Base-by-base conservation (phyloP, 2,329 filamentous ascomycete species). In the Orbilia blumenaviensis region DNA sequence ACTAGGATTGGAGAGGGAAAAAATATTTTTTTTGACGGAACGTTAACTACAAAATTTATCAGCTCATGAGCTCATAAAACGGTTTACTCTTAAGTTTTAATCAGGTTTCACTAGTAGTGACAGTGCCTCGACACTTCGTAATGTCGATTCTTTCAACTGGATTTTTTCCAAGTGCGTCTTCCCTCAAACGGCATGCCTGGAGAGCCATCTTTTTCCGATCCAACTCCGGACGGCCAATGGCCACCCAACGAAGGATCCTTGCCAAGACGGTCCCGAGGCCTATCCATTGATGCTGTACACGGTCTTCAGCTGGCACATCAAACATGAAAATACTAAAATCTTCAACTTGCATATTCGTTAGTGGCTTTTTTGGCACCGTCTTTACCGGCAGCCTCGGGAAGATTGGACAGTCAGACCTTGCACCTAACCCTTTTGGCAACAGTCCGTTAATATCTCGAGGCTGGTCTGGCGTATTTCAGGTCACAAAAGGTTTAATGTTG, bases 351-450 rank as follows among this genome's bases (percentile, higher is more conserved):
- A 62, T 29, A 46, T n/a, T 64, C 38, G 36, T 50, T 60, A 72
- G 67, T 54, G 67, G 46, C 50, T 41, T 44, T n/a, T 41, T 72
- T 50, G 32, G 27, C 58, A 42, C 25, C 48, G 21, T 36, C 36
- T 68, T 68, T 58, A 38, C 48, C 38, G 48, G 52, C 42, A 36
- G 32, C 68, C 60, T 73, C 68, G 68, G 68, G 42, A 73, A 46
- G 41, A 66, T 42, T 73, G 16, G 32, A 66, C 41, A 56, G 10
- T n/a, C 21, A 41, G 23, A 18, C 41, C 34, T 61, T 54, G 14
- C 61, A 60, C 61, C 68, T 73, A 66, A 36, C 68, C n/a, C 18
- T 61, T 66, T 73, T 54, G 50, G 61, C 52, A 60, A 2, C 52
- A 18, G 48, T 52, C n/a, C n/a, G n/a, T n/a, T n/a, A n/a, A n/a